Conservation (phyloP, 495 filamentous ascomycete species). For the Pseudevernia furfuracea region DNA sequence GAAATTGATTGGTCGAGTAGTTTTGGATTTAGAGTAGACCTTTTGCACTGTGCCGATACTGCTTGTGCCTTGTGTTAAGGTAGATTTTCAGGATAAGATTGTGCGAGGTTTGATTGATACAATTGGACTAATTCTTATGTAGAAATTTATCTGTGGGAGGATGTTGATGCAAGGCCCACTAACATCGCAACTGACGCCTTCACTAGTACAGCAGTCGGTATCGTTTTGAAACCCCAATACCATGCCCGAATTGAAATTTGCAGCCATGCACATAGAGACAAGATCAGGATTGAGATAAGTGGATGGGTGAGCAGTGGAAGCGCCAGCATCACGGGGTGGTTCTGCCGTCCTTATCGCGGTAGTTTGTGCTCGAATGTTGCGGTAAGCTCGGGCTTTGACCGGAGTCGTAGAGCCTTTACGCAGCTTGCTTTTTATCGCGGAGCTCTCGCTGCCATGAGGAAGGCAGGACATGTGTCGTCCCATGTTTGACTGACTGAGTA, state of each 20-base stretch:
- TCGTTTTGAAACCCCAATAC: too few relatives aligned
- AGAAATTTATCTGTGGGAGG: background rate
- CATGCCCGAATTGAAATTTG: too few relatives aligned
- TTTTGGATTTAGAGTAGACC: constrained; percentile 45
- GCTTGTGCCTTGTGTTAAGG: background rate
- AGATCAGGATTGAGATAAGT: too few relatives aligned
- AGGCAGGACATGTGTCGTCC: background rate
- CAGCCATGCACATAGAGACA: too few relatives aligned
- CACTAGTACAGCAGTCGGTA: too few relatives aligned
- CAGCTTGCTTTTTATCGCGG: background rate
- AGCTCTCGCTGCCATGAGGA: background rate
- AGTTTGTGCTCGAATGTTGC: too few relatives aligned
- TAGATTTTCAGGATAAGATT: background rate
- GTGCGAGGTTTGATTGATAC: background rate
- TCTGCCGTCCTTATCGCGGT: too few relatives aligned
- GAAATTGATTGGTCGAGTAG: constrained; percentile 51
- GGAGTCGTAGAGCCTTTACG: too few relatives aligned
- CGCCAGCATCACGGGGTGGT: too few relatives aligned
- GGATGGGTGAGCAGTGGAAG: too few relatives aligned
- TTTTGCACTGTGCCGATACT: background rate
- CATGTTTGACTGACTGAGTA: background rate
- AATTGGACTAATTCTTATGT: background rate
- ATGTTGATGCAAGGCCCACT: background rate
- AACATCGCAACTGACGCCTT: background rate
- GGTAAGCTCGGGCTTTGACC: too few relatives aligned